Evolutionary conservation across 495 filamentous ascomycete genomes (phyloP), one percentile per base, ranked within the genome.

Genomic region (Aspergillus cavernicola): DNA sequence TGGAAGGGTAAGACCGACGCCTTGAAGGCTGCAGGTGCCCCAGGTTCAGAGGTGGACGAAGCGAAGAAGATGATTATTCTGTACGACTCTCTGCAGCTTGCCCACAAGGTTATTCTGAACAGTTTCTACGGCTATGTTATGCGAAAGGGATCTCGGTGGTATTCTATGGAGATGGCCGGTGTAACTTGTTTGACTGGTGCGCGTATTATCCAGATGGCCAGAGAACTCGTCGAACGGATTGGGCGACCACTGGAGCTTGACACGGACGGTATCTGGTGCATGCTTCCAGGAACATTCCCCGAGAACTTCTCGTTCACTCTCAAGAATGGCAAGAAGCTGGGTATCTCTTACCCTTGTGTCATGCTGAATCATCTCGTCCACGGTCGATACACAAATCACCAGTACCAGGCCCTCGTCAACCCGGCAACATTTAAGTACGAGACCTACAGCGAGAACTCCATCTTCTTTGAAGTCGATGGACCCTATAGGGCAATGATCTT

Each of bases 211-310:
- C 93, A 97, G 65, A 86, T 99, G 82, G 93, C 93, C 15, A 82
- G 92, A 66, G 87, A 95, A 59, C 79, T 99, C 15, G 92, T 99
- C 10, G 93, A 99, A 63, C 81, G 93, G 13, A 87, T 99, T 16
- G 93, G 93, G 16, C 84, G 93, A 35, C 93, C 93, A 0, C 76
- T 99, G 40, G 93, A 99, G 71, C 81, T 99, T n/a, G 93, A 99
- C 70, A 99, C 93, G 3, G 93, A 99, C 63, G 93, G 93, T 83
- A 99, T 99, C 63, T 99, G 93, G 93, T 99, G 93, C 78, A 99
- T 99, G 83, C 79, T 99, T 60, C 93, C 93, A 0, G 93, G 90
- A 3, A 92, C 89, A 0, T 99, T 99, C 62, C 93, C 93, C 0
- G 93, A 99, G 62, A 96, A 99, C 67, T 95, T 97, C 66, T 81